Conservation (phyloP, 1,284 basidiomycete genomes). For the Acaromyces ingoldii region DNA sequence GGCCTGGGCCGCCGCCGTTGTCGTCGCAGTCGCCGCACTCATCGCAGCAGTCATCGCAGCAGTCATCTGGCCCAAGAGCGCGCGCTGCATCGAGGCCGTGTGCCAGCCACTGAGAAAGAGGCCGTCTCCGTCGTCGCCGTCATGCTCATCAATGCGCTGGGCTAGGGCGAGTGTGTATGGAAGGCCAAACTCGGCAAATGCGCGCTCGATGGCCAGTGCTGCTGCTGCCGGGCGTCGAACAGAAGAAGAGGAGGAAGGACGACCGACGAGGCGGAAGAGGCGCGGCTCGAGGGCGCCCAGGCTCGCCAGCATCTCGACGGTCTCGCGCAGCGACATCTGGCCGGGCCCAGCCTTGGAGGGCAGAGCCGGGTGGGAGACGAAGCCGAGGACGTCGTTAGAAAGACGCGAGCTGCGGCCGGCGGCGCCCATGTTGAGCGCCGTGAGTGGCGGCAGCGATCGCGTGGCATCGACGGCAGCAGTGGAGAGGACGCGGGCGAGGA, state of each 20-base stretch:
- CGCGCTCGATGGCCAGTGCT: background rate
- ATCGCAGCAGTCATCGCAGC: background rate
- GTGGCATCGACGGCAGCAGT: slow-evolving; percentile 5
- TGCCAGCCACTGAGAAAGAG: too few relatives aligned
- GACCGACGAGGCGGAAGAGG: slow-evolving; percentile 3
- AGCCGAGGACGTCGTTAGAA: slow-evolving; percentile 14
- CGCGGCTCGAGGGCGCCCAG: background rate
- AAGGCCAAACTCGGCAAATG: slow-evolving; percentile 2
- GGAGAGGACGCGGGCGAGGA: slow-evolving; percentile 6
- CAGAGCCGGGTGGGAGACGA: slow-evolving; percentile 14
- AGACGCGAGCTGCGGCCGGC: slow-evolving; percentile 9
- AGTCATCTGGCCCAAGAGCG: background rate
- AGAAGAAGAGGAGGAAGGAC: too few relatives aligned
- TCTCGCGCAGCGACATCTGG: slow-evolving; percentile 13
- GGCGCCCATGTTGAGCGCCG: slow-evolving; percentile 19
- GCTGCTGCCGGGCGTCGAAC: too few relatives aligned
- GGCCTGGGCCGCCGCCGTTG: too few relatives aligned
- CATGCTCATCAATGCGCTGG: too few relatives aligned
- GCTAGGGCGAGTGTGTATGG: background rate
- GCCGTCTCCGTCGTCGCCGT: too few relatives aligned
- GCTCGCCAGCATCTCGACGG: background rate
- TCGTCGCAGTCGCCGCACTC: too few relatives aligned
- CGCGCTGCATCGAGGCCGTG: too few relatives aligned
- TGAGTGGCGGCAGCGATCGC: slow-evolving; percentile 9
- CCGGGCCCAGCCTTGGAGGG: slow-evolving; percentile 13